Base-by-base conservation (phyloP, 2,329 filamentous ascomycete genomes). In the Calycina herbarum region DNA sequence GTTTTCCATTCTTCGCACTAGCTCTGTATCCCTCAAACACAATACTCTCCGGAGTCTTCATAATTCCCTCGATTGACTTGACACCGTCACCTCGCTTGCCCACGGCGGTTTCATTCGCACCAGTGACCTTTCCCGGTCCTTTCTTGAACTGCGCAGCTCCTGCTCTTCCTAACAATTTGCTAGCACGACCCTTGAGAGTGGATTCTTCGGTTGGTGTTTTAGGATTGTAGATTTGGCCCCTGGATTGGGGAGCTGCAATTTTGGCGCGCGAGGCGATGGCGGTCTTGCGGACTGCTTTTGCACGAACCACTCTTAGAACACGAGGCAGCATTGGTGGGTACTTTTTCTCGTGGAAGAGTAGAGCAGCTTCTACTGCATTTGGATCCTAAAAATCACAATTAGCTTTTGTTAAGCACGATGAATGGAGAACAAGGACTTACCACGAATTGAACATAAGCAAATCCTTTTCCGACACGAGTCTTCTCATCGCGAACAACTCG, bases 381-480 rank as follows among this genome's bases (percentile, higher is more conserved):
- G 84, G 87, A 73, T 98, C 92, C 82, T 89, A 20, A 73, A 7
- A 64, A 59, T 31, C 2, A 35, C 56, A 59, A 65, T 75, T 68
- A 74, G 71, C 60, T 48, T 57, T 57, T 11, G 48, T 56, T 33
- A 54, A 61, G 29, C n/a, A 59, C 8, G 62, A 63, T 27, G 3
- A 29, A 38, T 60, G 20, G 10, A 33, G 17, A 54, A 67, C 64
- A 71, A 63, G 17, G 40, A 57, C 81, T 80, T 73, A 88, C 87
- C 74, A 89, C 87, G 79, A 99, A 99, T 76, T 99, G 95, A 17
- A 99, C 94, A 74, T 99, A 99, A 68, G 96, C 96, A 75, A 99
- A 93, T 4, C 95, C 95, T 77, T 99, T 99, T 74, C 95, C 93
- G 35, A 99, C 92, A 60, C 96, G 87, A 7, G 96, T 99, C 71